Percentiles rank a stretch among this genome's conserved stretches.
Conservation (phyloP, 441 rosid genomes). For the Populus hybrid region DNA sequence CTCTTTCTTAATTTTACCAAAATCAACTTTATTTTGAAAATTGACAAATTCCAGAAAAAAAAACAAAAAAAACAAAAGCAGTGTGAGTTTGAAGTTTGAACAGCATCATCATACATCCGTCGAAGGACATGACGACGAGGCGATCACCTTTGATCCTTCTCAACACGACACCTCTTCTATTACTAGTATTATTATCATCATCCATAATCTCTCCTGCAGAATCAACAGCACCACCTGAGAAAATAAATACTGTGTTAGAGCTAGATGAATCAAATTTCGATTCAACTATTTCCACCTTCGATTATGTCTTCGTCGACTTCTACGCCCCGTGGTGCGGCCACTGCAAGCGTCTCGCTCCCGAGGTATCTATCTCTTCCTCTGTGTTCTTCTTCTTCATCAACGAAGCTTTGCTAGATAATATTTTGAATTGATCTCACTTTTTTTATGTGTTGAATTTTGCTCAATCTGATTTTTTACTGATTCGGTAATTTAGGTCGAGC, state of each 20-base stretch:
- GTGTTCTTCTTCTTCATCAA: background rate
- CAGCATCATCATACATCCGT: background rate
- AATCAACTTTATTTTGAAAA: background rate
- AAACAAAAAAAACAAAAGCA: too few species aligned
- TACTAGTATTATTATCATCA: too few species aligned
- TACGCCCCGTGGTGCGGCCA: constrained; percentile 98
- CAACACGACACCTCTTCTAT: background rate
- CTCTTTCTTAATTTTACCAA: background rate
- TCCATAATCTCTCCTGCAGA: constrained; percentile 2
- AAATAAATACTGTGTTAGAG: constrained; percentile 67
- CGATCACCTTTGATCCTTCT: background rate
- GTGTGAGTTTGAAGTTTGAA: background rate
- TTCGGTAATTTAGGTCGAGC: background rate
- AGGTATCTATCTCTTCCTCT: constrained; percentile 37
- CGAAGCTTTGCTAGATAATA: background rate
- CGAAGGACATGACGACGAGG: background rate
- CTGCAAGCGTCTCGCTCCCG: constrained; percentile 85
- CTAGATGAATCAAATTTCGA: constrained; percentile 84
- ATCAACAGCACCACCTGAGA: constrained; percentile 19
- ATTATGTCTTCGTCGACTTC: constrained; percentile 77
- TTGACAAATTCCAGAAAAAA: background rate
- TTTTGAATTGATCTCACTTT: background rate
- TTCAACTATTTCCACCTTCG: constrained; percentile 61
- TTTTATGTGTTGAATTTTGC: background rate
- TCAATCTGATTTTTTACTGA: too few species aligned